phyloP scores from a whole-genome alignment of 345 rosid species.

The Dipteronia dyeriana region DNA sequence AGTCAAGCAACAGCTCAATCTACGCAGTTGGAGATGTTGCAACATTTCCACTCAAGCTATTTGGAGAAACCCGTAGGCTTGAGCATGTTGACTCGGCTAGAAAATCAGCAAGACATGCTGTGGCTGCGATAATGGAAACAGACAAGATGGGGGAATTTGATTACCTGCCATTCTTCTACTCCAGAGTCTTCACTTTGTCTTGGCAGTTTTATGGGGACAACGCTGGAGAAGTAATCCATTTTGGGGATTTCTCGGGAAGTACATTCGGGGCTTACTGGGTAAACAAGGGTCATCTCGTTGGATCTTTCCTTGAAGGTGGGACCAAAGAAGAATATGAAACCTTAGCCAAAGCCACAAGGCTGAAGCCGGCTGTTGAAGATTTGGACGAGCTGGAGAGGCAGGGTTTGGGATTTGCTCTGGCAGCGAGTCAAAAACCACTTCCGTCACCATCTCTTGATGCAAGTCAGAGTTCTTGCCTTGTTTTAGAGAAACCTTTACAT shows the following conservation, averaged over 20 bases:
- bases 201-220: slow-evolving; percentile 98
- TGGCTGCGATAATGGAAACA: slow-evolving; percentile 76
- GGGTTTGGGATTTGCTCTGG: slow-evolving; percentile 70
- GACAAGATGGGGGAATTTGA: slow-evolving; percentile 67
- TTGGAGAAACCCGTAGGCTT: slow-evolving; percentile 81
- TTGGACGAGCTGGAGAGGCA: slow-evolving; percentile 53
- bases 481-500: slow-evolving; percentile 48
- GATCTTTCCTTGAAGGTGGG: slow-evolving; percentile 96
- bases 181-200: slow-evolving; percentile 77
- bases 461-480: slow-evolving; percentile 36
- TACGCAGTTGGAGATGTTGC: slow-evolving; percentile 96
- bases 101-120: slow-evolving; percentile 81
- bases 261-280: slow-evolving; percentile 92
- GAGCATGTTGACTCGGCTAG: slow-evolving; percentile 95
- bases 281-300: slow-evolving; percentile 74
- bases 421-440: slow-evolving; percentile 41
- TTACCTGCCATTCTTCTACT: slow-evolving; percentile 93
- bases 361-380: slow-evolving; percentile 62
- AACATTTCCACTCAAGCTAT: slow-evolving; percentile 77
- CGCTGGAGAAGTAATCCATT: slow-evolving; percentile 79
- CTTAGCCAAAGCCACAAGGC: slow-evolving; percentile 65
- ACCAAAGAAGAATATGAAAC: slow-evolving; percentile 88
- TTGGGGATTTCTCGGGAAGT: slow-evolving; percentile 70
- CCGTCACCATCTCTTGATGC: slow-evolving; percentile 27
- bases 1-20: slow-evolving; percentile 80